A percentile compares a stretch with the other conserved stretches of the same genome.
These are phyloP conservation scores for Arachnomyces sp. DNA, from an alignment of 2,329 filamentous ascomycete genomes.

Conservation along the genomic window DNA sequence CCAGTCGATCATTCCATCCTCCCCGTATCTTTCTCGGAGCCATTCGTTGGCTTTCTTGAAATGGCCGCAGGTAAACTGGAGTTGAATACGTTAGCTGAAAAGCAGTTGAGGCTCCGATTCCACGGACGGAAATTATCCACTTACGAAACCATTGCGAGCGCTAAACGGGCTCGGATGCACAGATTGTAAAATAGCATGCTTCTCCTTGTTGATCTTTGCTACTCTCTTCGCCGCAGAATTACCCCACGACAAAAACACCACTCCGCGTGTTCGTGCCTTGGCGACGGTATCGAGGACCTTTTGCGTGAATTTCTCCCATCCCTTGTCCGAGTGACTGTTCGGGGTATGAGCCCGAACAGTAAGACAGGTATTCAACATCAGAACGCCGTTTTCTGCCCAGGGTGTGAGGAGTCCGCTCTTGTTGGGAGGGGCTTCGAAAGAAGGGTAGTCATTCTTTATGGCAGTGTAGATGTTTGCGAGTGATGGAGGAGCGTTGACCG, in stretches of 20 bases:
- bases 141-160: conserved; percentile 68
- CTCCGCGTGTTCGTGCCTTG: conserved; percentile 65
- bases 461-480: conserved; percentile 90
- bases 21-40: conserved; percentile 70
- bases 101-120: no score
- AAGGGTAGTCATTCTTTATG: conserved; percentile 79
- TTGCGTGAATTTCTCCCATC: conserved; percentile 92
- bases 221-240: conserved; percentile 75
- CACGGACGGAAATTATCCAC: no score
- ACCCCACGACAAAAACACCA: conserved; percentile 95
- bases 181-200: conserved; percentile 74
- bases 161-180: conserved; percentile 93
- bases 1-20: conserved; percentile 81
- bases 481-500: conserved; percentile 79
- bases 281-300: conserved; percentile 82
- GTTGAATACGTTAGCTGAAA: conserved; percentile 1
- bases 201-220: conserved; percentile 60
- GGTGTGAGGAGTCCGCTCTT: conserved; percentile 77
- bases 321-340: conserved; percentile 74
- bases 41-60: conserved; percentile 53
- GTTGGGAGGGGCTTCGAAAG: conserved; percentile 66
- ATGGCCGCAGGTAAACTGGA: conserved; percentile 38
- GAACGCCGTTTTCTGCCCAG: conserved; percentile 88
- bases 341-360: conserved; percentile 86
- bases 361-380: conserved; percentile 89